A percentile compares a stretch with the other conserved stretches of the same genome.
These are phyloP conservation scores for Plasmodium berghei DNA, from an alignment of 169 alveolate genomes.

Conservation along the genomic window DNA sequence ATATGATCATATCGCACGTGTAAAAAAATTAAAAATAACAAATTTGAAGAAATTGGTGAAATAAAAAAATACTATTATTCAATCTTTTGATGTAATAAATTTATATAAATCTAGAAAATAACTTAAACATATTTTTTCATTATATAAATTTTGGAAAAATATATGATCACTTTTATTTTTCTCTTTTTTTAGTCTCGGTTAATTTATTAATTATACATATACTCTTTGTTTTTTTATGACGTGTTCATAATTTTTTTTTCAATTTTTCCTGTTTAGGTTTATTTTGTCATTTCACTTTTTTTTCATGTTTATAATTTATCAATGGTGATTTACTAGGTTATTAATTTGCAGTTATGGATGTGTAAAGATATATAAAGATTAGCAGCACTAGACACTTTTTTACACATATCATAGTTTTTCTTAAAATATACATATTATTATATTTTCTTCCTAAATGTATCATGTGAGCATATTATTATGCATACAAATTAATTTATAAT, in stretches of 20 bases:
- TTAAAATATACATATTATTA: no score
- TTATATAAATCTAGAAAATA: background rate
- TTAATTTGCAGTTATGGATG: no score
- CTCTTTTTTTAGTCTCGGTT: background rate
- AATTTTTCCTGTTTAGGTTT: background rate
- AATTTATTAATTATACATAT: background rate
- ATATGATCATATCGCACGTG: slow-evolving; percentile 32
- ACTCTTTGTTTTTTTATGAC: slow-evolving; percentile 1
- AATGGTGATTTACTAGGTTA: no score
- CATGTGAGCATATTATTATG: no score
- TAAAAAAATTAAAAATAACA: slow-evolving; percentile 1
- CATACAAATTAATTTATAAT: no score
- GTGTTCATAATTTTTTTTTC: background rate
- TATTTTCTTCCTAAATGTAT: no score
- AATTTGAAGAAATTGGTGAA: background rate
- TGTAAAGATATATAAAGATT: no score
- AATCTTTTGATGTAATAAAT: background rate
- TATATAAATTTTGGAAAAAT: no score
- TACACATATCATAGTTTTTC: no score
- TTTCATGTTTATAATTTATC: background rate
- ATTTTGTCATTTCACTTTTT: background rate
- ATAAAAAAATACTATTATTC: background rate
- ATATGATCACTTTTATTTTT: background rate
- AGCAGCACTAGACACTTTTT: no score
- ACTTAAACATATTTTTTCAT: no score